phyloP scores from a whole-genome alignment of 352 stramenopile genomes.

The Elongisporangium undulatum region DNA sequence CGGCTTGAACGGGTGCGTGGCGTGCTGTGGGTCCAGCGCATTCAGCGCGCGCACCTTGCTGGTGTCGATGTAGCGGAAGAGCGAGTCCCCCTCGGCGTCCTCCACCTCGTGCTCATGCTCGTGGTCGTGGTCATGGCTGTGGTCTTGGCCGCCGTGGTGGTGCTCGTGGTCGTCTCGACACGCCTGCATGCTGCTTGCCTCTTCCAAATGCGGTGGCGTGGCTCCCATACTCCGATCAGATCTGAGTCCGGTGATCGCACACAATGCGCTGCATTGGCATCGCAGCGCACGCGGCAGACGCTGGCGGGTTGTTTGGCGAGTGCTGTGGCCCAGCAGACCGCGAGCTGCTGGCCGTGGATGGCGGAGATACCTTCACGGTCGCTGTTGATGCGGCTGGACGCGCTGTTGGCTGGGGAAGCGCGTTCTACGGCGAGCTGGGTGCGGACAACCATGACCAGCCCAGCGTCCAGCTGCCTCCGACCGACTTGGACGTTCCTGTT shows the following conservation, averaged over 20 bases:
- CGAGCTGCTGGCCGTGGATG: constrained; percentile 21
- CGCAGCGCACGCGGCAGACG: background rate
- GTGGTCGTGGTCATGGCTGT: constrained; percentile 56
- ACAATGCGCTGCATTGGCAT: constrained; percentile 12
- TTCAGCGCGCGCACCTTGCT: constrained; percentile 85
- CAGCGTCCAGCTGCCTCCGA: constrained; percentile 2
- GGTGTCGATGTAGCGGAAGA: constrained; percentile 84
- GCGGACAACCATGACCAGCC: background rate
- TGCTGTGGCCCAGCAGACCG: constrained; percentile 10
- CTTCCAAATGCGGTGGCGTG: background rate
- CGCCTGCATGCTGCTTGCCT: constrained; percentile 13
- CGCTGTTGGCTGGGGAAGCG: constrained; percentile 52
- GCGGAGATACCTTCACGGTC: constrained; percentile 58
- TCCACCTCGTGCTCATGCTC: constrained; percentile 64
- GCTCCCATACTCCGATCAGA: constrained; percentile 5
- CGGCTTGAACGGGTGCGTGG: constrained; percentile 77
- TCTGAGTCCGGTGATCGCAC: constrained; percentile 10
- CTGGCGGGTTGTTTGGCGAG: constrained; percentile 29
- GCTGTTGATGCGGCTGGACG: constrained; percentile 19
- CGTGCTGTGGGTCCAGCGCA: constrained; percentile 50
- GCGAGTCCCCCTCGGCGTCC: constrained; percentile 68
- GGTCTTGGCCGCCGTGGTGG: constrained; percentile 30
- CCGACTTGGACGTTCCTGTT: constrained; percentile 14
- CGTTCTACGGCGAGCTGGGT: constrained; percentile 63
- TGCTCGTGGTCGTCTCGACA: constrained; percentile 41